phyloP scores from a whole-genome alignment of 257 asterid species.

The Coffea eugenioides region DNA sequence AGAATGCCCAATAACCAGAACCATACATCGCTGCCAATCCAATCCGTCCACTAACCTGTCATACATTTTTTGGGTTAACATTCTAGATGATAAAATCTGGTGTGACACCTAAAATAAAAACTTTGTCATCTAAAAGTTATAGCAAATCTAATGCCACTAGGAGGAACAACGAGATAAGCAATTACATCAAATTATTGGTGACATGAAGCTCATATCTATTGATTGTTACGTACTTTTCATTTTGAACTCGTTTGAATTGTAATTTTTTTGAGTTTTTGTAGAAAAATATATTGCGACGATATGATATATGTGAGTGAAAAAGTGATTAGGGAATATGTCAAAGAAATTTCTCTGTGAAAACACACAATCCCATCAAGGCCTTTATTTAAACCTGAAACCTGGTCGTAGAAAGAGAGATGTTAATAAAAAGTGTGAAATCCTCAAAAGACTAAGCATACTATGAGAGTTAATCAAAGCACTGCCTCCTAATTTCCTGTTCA shows the following conservation, averaged over 20 bases:
- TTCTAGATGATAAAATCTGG: neutral
- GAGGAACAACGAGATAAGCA: neutral
- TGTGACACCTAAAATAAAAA: neutral
- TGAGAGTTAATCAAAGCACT: neutral
- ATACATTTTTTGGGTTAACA: neutral
- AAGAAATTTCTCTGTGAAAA: neutral
- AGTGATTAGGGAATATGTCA: too few relatives aligned
- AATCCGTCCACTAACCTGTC: slow-evolving; percentile 86
- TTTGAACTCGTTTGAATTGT: too few relatives aligned
- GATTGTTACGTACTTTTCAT: too few relatives aligned
- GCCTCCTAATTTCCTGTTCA: neutral
- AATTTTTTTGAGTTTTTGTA: too few relatives aligned
- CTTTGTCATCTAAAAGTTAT: neutral
- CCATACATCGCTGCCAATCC: slow-evolving; percentile 95
- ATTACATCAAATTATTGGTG: too few relatives aligned
- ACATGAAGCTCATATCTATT: too few relatives aligned
- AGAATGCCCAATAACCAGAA: slow-evolving; percentile 94
- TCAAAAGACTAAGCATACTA: neutral
- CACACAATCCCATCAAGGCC: too few relatives aligned
- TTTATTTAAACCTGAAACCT: too few relatives aligned
- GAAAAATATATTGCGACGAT: too few relatives aligned
- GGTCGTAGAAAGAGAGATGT: too few relatives aligned
- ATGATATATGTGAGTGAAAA: too few relatives aligned
- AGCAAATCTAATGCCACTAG: neutral
- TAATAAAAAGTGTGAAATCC: neutral